These are phyloP conservation scores for Brassica juncea DNA, from an alignment of 345 rosid genomes.

Conservation along the genomic window DNA sequence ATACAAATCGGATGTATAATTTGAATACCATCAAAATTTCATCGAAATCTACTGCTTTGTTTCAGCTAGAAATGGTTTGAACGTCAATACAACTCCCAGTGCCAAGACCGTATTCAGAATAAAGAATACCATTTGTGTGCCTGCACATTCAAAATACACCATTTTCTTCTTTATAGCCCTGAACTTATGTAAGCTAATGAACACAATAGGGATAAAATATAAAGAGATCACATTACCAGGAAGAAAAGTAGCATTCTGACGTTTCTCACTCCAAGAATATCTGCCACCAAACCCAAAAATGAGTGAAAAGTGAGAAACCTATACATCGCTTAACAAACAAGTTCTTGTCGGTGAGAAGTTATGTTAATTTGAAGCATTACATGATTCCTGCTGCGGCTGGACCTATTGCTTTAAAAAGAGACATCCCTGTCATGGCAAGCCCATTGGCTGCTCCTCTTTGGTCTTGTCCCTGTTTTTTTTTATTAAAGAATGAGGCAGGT, in stretches of 20 bases:
- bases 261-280: conserved; percentile 52
- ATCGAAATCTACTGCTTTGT: background rate
- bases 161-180: background rate
- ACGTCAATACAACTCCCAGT: conserved; percentile 61
- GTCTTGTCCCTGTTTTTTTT: conserved; percentile 48
- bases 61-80: conserved; percentile 68
- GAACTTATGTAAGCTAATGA: background rate
- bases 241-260: conserved; percentile 45
- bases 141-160: conserved; percentile 43
- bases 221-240: conserved; percentile 42
- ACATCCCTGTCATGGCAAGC: conserved; percentile 66
- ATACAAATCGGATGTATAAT: no score
- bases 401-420: conserved; percentile 62
- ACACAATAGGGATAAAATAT: background rate
- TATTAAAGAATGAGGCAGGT: background rate
- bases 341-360: background rate
- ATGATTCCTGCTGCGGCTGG: conserved; percentile 68
- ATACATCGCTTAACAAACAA: background rate
- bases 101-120: conserved; percentile 52
- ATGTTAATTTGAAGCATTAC: conserved; percentile 35
- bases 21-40: background rate
- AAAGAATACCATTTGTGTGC: conserved; percentile 68
- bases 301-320: background rate
- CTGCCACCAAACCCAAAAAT: conserved; percentile 28
- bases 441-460: conserved; percentile 76